Percentiles rank a stretch among this genome's conserved stretches.
Evolutionary conservation across 257 asterid genomes (phyloP).

Genomic region (Solanum sejunctum): DNA sequence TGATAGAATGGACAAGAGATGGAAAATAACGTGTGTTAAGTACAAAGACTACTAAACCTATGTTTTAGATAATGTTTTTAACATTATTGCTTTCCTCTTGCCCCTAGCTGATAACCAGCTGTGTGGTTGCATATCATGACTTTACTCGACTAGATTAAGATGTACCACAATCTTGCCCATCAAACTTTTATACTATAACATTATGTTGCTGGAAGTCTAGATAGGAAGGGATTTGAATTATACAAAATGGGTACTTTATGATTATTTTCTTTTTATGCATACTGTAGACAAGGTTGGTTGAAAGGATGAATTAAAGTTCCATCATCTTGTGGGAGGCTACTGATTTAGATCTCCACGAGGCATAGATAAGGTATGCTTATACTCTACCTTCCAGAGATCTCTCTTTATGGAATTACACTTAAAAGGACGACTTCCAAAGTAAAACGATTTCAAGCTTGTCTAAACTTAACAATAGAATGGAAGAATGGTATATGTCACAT

Average conservation of each 20-base stretch:
- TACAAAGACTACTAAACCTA: neutral
- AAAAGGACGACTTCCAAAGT: neutral
- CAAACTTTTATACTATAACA: too few relatives aligned
- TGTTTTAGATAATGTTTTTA: neutral
- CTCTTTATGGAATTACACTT: too few relatives aligned
- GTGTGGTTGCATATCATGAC: neutral
- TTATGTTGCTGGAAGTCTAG: too few relatives aligned
- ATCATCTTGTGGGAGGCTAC: too few relatives aligned
- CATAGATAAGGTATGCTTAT: too few relatives aligned
- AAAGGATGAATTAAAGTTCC: too few relatives aligned
- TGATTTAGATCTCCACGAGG: too few relatives aligned
- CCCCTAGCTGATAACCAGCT: neutral
- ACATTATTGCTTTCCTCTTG: neutral
- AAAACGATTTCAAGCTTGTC: neutral
- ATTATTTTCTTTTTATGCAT: too few relatives aligned
- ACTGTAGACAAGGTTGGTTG: too few relatives aligned
- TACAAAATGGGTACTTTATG: too few relatives aligned
- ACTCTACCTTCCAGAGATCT: too few relatives aligned
- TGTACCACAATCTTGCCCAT: neutral
- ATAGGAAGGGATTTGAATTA: too few relatives aligned
- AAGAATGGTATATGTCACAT: neutral
- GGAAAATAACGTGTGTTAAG: neutral
- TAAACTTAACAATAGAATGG: neutral
- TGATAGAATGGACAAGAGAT: neutral
- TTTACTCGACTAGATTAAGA: neutral